These are phyloP conservation scores for Globisporangium paroecandrum DNA, from an alignment of 352 stramenopile genomes.

Conservation along the genomic window DNA sequence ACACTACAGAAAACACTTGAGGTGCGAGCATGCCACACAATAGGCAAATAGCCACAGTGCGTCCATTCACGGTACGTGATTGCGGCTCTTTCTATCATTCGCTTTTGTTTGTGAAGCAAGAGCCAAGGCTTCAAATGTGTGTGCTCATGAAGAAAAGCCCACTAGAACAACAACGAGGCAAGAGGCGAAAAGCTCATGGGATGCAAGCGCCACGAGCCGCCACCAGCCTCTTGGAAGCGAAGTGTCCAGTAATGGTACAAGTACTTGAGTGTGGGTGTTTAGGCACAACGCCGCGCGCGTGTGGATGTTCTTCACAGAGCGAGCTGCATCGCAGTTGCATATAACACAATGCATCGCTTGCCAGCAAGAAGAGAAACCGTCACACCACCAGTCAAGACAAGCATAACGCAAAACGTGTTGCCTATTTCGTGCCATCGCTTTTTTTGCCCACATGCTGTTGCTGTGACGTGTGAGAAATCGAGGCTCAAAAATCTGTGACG, in stretches of 20 bases:
- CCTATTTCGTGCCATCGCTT: no score
- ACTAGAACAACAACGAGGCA: no score
- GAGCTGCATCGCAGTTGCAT: slow-evolving; percentile 1
- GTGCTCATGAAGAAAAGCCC: no score
- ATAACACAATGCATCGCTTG: background rate
- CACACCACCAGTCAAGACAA: no score
- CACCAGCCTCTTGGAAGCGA: background rate
- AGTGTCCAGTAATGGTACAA: background rate
- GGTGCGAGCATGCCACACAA: no score
- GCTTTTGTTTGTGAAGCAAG: background rate
- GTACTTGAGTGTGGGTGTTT: background rate
- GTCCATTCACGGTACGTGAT: background rate
- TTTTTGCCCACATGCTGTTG: no score
- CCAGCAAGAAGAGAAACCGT: background rate
- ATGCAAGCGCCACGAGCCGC: no score
- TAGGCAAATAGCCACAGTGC: no score
- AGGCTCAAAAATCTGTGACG: background rate
- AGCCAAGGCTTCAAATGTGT: no score
- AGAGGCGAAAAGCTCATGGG: no score
- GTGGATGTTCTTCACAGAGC: background rate
- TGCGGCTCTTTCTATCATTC: slow-evolving; percentile 1
- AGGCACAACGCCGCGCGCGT: background rate
- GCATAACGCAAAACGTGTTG: no score
- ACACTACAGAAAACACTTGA: background rate
- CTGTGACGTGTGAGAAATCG: no score